These are phyloP conservation scores for Aspergillus baeticus DNA, from an alignment of 495 filamentous ascomycete genomes.

Conservation along the genomic window DNA sequence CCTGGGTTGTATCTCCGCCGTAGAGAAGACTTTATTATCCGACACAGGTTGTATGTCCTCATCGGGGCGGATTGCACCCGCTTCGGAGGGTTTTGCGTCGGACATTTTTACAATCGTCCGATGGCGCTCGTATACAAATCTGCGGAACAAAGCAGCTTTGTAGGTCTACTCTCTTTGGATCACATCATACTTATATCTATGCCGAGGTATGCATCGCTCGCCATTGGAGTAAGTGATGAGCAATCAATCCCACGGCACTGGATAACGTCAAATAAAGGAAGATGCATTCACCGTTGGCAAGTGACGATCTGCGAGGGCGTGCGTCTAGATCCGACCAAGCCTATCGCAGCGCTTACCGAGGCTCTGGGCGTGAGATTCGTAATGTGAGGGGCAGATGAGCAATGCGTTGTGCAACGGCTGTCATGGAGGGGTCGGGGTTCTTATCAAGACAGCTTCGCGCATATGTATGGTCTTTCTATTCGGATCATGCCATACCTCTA, in stretches of 20 bases:
- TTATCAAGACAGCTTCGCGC: neutral
- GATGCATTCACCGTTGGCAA: neutral
- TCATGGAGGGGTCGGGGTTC: neutral
- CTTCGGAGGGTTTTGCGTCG: too few species aligned
- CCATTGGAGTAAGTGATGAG: neutral
- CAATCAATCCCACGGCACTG: neutral
- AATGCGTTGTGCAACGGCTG: neutral
- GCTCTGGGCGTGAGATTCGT: neutral
- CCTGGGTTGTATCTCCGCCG: too few species aligned
- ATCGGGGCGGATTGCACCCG: too few species aligned
- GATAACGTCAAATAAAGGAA: neutral
- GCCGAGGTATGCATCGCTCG: neutral
- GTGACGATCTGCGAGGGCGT: neutral
- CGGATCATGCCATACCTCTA: too few species aligned
- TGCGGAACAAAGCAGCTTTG: too few species aligned
- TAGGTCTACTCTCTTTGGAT: too few species aligned
- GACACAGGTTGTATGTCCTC: too few species aligned
- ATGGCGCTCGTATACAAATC: too few species aligned
- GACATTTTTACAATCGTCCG: too few species aligned
- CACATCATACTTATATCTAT: neutral
- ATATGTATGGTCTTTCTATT: too few species aligned
- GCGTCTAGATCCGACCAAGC: neutral
- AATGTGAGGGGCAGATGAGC: slow-evolving; percentile 8
- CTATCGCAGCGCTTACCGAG: neutral
- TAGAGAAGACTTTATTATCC: too few species aligned